Conservation (phyloP, 805 yeast species). For the Blastobotrys mokoenaii region DNA sequence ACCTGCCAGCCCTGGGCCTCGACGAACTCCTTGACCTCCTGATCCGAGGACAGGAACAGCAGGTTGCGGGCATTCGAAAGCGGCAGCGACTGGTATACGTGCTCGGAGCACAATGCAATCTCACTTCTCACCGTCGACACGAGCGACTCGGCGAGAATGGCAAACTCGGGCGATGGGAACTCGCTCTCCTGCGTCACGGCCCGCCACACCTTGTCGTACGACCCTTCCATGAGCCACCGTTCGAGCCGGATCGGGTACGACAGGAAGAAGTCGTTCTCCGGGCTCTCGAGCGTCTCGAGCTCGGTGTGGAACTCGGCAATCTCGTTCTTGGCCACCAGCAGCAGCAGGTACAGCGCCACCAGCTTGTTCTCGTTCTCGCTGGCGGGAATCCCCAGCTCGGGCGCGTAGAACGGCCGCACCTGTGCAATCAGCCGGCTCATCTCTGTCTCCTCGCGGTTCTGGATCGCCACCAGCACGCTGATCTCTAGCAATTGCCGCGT, state of each 20-base stretch:
- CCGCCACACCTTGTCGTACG: constrained; percentile 85
- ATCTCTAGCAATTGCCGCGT: constrained; percentile 80
- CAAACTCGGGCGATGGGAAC: constrained; percentile 60
- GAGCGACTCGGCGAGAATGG: constrained; percentile 66
- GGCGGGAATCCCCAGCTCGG: constrained; percentile 31
- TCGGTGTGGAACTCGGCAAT: constrained; percentile 87
- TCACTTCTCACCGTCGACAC: constrained; percentile 75
- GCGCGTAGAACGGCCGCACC: constrained; percentile 67
- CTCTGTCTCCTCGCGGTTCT: constrained; percentile 48
- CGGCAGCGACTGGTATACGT: constrained; percentile 69
- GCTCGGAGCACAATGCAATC: constrained; percentile 75
- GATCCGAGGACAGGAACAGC: constrained; percentile 57
- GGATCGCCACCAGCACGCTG: constrained; percentile 76
- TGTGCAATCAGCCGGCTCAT: constrained; percentile 68
- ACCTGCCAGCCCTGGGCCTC: constrained; percentile 51
- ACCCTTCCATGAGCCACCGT: constrained; percentile 93
- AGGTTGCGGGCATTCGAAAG: constrained; percentile 74
- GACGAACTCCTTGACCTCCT: constrained; percentile 46
- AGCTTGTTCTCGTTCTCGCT: constrained; percentile 64
- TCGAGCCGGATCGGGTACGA: constrained; percentile 84
- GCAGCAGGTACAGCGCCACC: constrained; percentile 65
- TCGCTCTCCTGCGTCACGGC: constrained; percentile 48
- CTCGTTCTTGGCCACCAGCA: constrained; percentile 72
- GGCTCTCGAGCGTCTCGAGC: constrained; percentile 58
- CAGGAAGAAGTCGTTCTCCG: constrained; percentile 63